Percentiles rank a stretch among this genome's conserved stretches.
Conservation (phyloP, 495 filamentous ascomycete species). For the Penicillium angulare region DNA sequence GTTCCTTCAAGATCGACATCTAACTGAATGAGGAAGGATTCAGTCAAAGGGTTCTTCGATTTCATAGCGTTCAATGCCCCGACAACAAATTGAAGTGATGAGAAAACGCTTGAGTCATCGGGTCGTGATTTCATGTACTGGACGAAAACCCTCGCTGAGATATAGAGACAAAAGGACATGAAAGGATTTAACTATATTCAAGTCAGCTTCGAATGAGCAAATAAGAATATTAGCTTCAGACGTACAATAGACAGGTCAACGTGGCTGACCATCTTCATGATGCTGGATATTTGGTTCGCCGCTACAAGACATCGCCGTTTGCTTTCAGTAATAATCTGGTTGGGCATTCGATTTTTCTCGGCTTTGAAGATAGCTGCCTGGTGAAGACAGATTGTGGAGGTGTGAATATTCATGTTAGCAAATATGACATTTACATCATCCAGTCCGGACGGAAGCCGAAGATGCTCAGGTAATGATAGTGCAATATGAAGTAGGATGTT, state of each 20-base stretch:
- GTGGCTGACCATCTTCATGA: conserved; percentile 94
- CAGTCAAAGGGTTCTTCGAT: conserved; percentile 83
- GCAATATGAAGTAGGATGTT: conserved; percentile 85
- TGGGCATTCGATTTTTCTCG: conserved; percentile 79
- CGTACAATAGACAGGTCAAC: conserved; percentile 80
- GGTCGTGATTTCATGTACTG: conserved; percentile 90
- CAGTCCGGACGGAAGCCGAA: conserved; percentile 77
- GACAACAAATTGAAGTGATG: conserved; percentile 86
- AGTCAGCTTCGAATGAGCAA: conserved; percentile 20
- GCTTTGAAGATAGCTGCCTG: conserved; percentile 98
- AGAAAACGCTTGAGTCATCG: conserved; percentile 75
- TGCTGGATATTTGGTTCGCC: conserved; percentile 90
- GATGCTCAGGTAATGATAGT: conserved; percentile 75
- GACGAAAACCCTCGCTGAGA: conserved; percentile 90
- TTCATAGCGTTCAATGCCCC: conserved; percentile 87
- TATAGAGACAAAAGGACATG: conserved; percentile 93
- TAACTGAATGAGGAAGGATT: conserved; percentile 92
- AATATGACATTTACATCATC: conserved; percentile 86
- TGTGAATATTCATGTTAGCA: conserved; percentile 95
- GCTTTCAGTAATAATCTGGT: conserved; percentile 78
- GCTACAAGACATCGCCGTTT: conserved; percentile 91
- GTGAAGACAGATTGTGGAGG: conserved; percentile 93
- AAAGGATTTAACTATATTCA: conserved; percentile 87
- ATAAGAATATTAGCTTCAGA: conserved; percentile 8
- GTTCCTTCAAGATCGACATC: conserved; percentile 83